A percentile compares a stretch with the other conserved stretches of the same genome.
These are phyloP conservation scores for Didymosphaeria variabile DNA, from an alignment of 2,329 filamentous ascomycete genomes.

Conservation along the genomic window DNA sequence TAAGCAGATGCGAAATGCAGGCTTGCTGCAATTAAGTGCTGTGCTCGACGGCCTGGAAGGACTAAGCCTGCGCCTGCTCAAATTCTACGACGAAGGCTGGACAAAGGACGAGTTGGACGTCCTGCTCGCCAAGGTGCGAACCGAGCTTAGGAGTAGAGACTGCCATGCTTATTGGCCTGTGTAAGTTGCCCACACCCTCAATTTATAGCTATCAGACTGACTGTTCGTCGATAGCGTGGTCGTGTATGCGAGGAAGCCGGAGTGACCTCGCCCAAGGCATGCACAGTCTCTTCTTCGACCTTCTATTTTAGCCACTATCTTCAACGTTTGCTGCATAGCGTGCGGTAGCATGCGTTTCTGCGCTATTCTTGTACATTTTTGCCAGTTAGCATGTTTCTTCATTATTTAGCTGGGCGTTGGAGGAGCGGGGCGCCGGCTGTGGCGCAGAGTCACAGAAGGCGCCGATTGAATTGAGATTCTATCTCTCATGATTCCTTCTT, in stretches of 20 bases:
- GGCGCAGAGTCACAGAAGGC: too few species aligned
- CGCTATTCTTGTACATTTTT: not conserved
- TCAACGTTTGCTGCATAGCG: not conserved
- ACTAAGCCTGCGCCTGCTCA: slow-evolving; percentile 33
- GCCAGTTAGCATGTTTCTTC: not conserved
- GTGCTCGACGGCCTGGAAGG: slow-evolving; percentile 43
- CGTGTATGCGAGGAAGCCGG: slow-evolving; percentile 19
- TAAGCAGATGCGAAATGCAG: slow-evolving; percentile 31
- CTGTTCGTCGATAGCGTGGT: slow-evolving; percentile 6
- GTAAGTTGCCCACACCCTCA: slow-evolving; percentile 27
- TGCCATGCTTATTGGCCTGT: slow-evolving; percentile 42
- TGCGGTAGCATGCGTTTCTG: not conserved
- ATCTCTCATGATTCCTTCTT: too few species aligned
- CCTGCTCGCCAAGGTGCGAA: slow-evolving; percentile 29
- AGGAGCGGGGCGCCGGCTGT: not conserved
- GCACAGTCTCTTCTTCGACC: not conserved
- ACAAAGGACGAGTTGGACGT: slow-evolving; percentile 36
- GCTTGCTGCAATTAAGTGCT: slow-evolving; percentile 37
- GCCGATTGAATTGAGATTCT: too few species aligned
- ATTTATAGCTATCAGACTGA: not conserved
- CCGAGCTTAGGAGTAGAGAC: slow-evolving; percentile 28
- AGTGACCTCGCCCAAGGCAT: not conserved
- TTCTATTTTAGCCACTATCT: not conserved
- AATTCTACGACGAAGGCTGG: slow-evolving; percentile 37
- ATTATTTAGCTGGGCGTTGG: not conserved